Base-by-base conservation (phyloP, 2,329 filamentous ascomycete species). In the Dactylonectria macrodidyma region DNA sequence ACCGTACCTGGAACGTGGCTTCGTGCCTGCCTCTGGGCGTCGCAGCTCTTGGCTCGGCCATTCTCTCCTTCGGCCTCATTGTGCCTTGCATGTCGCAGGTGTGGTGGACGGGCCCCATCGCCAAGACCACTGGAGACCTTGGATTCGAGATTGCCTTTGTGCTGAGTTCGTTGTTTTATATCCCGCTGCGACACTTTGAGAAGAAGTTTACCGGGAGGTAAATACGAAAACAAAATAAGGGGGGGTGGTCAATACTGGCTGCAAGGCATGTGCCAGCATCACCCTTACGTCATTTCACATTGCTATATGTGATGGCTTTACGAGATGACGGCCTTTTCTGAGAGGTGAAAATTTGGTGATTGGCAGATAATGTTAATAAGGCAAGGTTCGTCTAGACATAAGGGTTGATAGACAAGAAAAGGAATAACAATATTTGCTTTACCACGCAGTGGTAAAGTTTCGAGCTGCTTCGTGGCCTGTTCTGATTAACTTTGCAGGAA, bases 101-200 rank as follows among this genome's bases (percentile, higher is more conserved):
- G 4, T 91, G 89, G 89, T 91, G 85, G 74, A 86, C 84, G 9
- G 89, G 89, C 0, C 89, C 89, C 0, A 87, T 91, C 71, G 89
- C 89, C 0, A 79, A 84, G 77, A 85, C 73, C 41, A 90, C 89
- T 11, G 90, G 90, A 0, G 90, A 92, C 70, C 87, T 92, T 76
- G 90, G 90, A 0, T 91, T 92, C 65, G 90, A 92, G 81, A 79
- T 90, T 76, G 89, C 89, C 0, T 87, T 91, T 73, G 83, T 84
- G 33, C 75, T 88, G 63, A 86, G 85, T 12, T 83, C 78, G 1
- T 11, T 88, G 36, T 76, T 82, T 30, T 89, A 88, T 62, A 57
- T 86, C 2, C 85, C 85, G 3, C 76, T 88, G 12, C 79, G 86
- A 7, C 83, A 79, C 73, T 57, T 83, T 0, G 87, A 88, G 78